Evolutionary conservation across 2,329 filamentous ascomycete species (phyloP).

Genomic region (Trichoderma aggressivum): DNA sequence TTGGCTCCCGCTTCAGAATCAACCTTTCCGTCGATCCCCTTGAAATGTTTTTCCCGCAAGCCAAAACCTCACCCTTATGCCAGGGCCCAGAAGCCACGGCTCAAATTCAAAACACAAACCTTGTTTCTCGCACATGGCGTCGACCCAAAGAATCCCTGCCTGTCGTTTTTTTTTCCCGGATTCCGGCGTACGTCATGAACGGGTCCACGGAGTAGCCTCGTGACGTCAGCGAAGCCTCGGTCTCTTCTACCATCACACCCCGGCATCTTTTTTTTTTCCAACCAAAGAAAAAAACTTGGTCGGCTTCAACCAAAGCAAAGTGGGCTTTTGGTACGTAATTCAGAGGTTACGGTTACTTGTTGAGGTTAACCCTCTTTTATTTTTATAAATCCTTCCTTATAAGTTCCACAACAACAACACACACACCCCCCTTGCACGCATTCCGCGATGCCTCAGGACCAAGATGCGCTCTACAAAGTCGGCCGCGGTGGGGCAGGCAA

Average conservation of each 20-base stretch:
- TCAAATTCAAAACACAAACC: neutral
- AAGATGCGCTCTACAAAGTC: conserved; percentile 48
- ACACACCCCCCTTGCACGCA: neutral
- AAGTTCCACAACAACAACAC: neutral
- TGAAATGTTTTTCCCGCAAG: neutral
- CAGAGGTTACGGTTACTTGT: neutral
- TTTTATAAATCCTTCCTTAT: neutral
- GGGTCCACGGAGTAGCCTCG: neutral
- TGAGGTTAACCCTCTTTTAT: neutral
- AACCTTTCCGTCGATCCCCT: neutral
- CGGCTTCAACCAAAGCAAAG: neutral
- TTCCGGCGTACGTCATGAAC: neutral
- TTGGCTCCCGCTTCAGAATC: neutral
- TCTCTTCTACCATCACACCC: neutral
- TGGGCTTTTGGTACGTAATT: neutral
- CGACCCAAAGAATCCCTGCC: neutral
- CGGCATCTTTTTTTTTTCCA: neutral
- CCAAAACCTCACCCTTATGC: neutral
- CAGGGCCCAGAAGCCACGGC: neutral
- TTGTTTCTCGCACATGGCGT: neutral
- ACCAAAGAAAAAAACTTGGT: neutral
- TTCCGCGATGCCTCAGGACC: conserved; percentile 22
- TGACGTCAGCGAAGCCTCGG: conserved; percentile 5
- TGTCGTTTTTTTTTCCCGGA: neutral
- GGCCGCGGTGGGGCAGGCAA: conserved; percentile 65